Conservation (phyloP, 192 early-diverging fungal genomes). For the Coemansia sp. region DNA sequence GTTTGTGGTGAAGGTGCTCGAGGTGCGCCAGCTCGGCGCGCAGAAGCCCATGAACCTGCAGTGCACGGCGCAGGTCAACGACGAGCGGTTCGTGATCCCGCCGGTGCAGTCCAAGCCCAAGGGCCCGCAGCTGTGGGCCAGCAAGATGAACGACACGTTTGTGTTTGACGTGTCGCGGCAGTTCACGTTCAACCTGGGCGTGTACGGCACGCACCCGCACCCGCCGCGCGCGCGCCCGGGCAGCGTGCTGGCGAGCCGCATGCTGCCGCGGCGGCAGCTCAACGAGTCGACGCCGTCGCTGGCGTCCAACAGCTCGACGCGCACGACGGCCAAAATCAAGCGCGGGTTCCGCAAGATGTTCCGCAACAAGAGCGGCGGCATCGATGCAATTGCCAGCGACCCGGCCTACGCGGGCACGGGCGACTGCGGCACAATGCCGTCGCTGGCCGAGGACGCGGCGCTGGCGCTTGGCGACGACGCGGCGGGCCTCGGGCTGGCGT, state of each 20-base stretch:
- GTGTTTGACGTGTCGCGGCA: conserved; percentile 49
- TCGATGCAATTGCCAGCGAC: conserved; percentile 18
- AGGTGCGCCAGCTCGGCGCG: conserved; percentile 41
- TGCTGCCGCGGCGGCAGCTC: conserved; percentile 23
- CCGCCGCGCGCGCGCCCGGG: conserved; percentile 7
- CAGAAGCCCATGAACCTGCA: conserved; percentile 46
- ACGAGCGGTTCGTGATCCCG: conserved; percentile 48
- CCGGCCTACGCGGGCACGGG: conserved; percentile 26
- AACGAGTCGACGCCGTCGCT: conserved; percentile 40
- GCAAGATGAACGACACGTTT: conserved; percentile 51
- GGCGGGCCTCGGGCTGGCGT: conserved; percentile 17
- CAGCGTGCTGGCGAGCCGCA: conserved; percentile 15
- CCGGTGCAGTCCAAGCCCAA: conserved; percentile 34
- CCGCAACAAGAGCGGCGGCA: conserved; percentile 36
- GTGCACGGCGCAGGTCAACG: conserved; percentile 46
- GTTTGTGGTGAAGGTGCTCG: conserved; percentile 48
- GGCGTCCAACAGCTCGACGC: conserved; percentile 24
- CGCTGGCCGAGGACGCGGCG: conserved; percentile 14
- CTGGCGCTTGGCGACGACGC: conserved; percentile 18
- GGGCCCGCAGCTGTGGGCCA: conserved; percentile 39
- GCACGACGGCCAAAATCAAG: conserved; percentile 36
- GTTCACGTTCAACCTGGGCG: conserved; percentile 48
- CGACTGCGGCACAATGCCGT: conserved; percentile 4
- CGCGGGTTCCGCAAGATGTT: conserved; percentile 45
- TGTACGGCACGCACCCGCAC: conserved; percentile 35